Percentiles rank a stretch among this genome's conserved stretches.
Evolutionary conservation across 2,329 filamentous ascomycete genomes (phyloP).

Genomic region (Botrytis fragariae): DNA sequence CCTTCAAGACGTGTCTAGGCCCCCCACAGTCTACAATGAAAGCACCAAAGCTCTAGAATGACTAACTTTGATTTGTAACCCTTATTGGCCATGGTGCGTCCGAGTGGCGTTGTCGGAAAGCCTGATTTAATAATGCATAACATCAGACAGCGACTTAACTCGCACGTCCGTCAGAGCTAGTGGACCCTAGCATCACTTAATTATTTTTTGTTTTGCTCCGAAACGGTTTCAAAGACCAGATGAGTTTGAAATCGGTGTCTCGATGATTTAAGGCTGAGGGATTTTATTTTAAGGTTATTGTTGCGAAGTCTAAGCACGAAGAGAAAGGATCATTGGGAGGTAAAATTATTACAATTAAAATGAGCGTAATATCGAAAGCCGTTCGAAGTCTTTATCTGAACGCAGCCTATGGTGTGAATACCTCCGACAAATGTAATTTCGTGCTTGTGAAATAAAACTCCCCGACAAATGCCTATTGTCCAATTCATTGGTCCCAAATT

Average conservation of each 20-base stretch:
- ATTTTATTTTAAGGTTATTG: neutral
- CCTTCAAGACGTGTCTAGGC: neutral
- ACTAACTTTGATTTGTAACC: neutral
- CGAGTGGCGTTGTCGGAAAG: neutral
- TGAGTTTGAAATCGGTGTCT: neutral
- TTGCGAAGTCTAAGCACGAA: neutral
- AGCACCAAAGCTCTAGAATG: neutral
- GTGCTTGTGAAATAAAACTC: neutral
- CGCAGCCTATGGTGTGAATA: neutral
- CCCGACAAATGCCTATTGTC: neutral
- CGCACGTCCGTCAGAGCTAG: neutral
- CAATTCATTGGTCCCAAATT: neutral
- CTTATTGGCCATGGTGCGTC: neutral
- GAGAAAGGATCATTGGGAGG: neutral
- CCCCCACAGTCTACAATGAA: no score
- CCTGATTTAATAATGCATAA: neutral
- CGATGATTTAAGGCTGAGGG: neutral
- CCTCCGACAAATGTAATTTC: neutral
- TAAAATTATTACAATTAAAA: neutral
- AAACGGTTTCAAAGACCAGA: neutral
- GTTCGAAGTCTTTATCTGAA: neutral
- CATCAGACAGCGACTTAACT: neutral
- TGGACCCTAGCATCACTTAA: no score
- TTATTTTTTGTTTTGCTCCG: neutral
- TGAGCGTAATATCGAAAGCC: neutral